phyloP scores from a whole-genome alignment of 2,329 filamentous ascomycete genomes.

The Shiraia sp. region DNA sequence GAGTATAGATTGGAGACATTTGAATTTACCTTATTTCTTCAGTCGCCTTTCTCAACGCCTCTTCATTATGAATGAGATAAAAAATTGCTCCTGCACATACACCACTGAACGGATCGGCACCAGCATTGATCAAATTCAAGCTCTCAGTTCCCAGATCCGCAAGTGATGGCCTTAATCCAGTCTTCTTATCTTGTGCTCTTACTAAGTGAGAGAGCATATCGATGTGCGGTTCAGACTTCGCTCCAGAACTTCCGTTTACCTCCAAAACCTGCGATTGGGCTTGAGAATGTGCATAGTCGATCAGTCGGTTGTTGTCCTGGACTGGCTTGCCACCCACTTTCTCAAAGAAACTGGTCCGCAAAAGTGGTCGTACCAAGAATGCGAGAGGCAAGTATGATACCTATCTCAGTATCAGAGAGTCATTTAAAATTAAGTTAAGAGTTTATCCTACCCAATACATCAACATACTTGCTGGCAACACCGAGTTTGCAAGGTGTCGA shows the following conservation, averaged over 20 bases:
- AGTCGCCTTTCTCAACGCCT: slow-evolving; percentile 21
- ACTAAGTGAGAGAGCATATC: slow-evolving; percentile 50
- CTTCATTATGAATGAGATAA: slow-evolving; percentile 44
- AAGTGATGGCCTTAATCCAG: slow-evolving; percentile 39
- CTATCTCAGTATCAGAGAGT: slow-evolving; percentile 4
- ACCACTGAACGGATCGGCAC: slow-evolving; percentile 44
- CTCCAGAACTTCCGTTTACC: slow-evolving; percentile 9
- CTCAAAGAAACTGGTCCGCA: slow-evolving; percentile 23
- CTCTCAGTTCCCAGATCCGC: slow-evolving; percentile 50
- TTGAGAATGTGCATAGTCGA: slow-evolving; percentile 22
- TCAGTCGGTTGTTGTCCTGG: slow-evolving; percentile 26
- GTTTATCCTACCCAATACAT: slow-evolving; percentile 28
- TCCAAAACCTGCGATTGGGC: slow-evolving; percentile 7
- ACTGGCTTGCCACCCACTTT: slow-evolving; percentile 24
- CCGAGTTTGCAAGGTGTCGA: slow-evolving; percentile 25
- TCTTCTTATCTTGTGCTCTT: slow-evolving; percentile 47
- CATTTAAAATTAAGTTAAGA: not conserved
- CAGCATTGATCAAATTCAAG: slow-evolving; percentile 51
- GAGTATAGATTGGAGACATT: not conserved
- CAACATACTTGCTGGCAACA: slow-evolving; percentile 22
- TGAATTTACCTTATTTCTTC: slow-evolving; percentile 27
- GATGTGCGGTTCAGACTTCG: slow-evolving; percentile 19
- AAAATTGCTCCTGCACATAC: slow-evolving; percentile 39
- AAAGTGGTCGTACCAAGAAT: slow-evolving; percentile 19
- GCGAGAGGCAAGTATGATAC: slow-evolving; percentile 22